Conservation (phyloP, 352 stramenopile species). For the Phytopythium mirpurense region DNA sequence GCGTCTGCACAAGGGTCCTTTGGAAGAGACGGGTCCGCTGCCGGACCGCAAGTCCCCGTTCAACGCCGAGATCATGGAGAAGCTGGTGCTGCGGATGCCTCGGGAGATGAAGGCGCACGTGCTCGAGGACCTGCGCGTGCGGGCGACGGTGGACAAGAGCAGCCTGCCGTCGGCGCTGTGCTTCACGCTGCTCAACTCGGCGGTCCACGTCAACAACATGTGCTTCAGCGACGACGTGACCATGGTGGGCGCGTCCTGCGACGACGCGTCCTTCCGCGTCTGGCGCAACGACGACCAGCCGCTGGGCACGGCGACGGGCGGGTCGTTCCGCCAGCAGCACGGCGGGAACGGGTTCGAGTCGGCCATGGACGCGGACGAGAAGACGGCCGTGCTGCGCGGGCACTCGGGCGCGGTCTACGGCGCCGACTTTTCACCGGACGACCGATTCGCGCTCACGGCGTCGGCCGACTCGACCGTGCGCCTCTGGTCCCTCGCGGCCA, state of each 20-base stretch:
- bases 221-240: slow-evolving; percentile 76
- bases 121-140: slow-evolving; percentile 56
- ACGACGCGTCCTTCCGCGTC: slow-evolving; percentile 73
- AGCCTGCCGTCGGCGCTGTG: slow-evolving; percentile 62
- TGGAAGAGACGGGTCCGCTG: slow-evolving; percentile 54
- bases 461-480: slow-evolving; percentile 79
- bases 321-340: slow-evolving; percentile 46
- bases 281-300: slow-evolving; percentile 80
- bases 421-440: slow-evolving; percentile 80
- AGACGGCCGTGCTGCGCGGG: slow-evolving; percentile 60
- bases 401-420: slow-evolving; percentile 84
- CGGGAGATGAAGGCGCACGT: slow-evolving; percentile 59
- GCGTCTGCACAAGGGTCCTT: slow-evolving; percentile 29
- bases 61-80: slow-evolving; percentile 71
- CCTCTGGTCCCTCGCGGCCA: slow-evolving; percentile 82
- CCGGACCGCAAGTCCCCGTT: slow-evolving; percentile 67
- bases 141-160: slow-evolving; percentile 43
- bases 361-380: slow-evolving; percentile 65
- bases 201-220: slow-evolving; percentile 76
- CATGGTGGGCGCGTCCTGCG: slow-evolving; percentile 66
- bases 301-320: slow-evolving; percentile 54
- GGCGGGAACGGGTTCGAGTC: slow-evolving; percentile 9
- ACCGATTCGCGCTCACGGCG: slow-evolving; percentile 75
- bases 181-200: slow-evolving; percentile 79
- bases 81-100: slow-evolving; percentile 68